Percentiles rank a stretch among this genome's conserved stretches.
Evolutionary conservation across 2,329 filamentous ascomycete genomes (phyloP).

Genomic region (Aspergillus hortae): DNA sequence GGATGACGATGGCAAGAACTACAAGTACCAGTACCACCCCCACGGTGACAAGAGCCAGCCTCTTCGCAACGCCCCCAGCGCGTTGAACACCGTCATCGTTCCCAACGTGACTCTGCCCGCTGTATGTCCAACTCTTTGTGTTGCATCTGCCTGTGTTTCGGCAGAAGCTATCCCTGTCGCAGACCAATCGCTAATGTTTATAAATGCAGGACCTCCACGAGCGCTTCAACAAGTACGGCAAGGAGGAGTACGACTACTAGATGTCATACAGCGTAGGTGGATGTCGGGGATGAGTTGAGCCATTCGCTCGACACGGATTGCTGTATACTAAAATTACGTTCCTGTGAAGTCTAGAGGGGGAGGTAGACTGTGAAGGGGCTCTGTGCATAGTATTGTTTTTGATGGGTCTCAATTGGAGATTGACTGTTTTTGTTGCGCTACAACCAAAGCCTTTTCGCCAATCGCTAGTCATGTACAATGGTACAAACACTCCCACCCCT

Average conservation of each 20-base stretch:
- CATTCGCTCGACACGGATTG: slow-evolving; percentile 14
- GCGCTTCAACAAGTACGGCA: slow-evolving; percentile 99
- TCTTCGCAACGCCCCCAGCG: slow-evolving; percentile 87
- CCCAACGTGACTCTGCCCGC: slow-evolving; percentile 90
- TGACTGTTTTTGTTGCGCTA: slow-evolving; percentile 24
- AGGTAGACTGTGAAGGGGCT: slow-evolving; percentile 22
- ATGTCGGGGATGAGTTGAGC: slow-evolving; percentile 12
- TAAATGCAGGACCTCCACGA: slow-evolving; percentile 75
- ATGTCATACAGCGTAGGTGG: slow-evolving; percentile 13
- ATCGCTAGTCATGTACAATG: neutral
- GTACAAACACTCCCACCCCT: neutral
- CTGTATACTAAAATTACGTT: slow-evolving; percentile 33
- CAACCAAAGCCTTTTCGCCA: slow-evolving; percentile 1
- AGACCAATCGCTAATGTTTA: slow-evolving; percentile 7
- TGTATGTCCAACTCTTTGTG: slow-evolving; percentile 50
- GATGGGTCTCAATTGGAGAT: slow-evolving; percentile 29
- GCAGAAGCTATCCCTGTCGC: neutral
- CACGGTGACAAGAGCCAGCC: slow-evolving; percentile 73
- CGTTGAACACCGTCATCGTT: slow-evolving; percentile 89
- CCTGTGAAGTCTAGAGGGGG: slow-evolving; percentile 22
- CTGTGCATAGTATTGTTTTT: slow-evolving; percentile 33
- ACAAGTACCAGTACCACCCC: slow-evolving; percentile 76
- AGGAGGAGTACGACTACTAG: slow-evolving; percentile 69
- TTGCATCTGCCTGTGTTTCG: neutral
- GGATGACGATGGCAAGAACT: slow-evolving; percentile 61